phyloP scores from a whole-genome alignment of 208 protist genomes.

The Leishmania aethiopica region DNA sequence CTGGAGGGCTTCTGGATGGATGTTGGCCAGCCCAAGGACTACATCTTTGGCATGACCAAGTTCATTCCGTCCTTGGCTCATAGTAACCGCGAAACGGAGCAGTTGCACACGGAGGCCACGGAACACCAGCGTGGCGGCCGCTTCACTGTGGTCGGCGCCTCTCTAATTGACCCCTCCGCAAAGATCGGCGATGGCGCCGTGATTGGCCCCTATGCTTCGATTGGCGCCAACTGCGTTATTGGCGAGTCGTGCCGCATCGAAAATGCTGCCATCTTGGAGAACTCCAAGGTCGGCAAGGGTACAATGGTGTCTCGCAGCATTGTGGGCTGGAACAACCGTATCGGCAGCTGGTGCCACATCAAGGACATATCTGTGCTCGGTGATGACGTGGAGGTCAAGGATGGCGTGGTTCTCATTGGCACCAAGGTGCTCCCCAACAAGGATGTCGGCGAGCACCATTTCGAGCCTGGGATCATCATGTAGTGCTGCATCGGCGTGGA shows the following conservation, averaged over 20 bases:
- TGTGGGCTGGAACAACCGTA: conserved; percentile 95
- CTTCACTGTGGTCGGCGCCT: conserved; percentile 74
- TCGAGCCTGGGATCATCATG: conserved; percentile 93
- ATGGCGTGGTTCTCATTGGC: conserved; percentile 94
- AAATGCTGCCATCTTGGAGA: conserved; percentile 88
- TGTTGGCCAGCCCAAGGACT: conserved; percentile 97
- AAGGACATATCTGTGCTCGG: conserved; percentile 95
- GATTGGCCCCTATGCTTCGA: conserved; percentile 96
- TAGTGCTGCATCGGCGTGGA: conserved; percentile 34
- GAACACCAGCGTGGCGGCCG: conserved; percentile 13
- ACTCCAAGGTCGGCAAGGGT: conserved; percentile 78
- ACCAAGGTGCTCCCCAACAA: conserved; percentile 96
- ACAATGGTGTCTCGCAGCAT: conserved; percentile 91
- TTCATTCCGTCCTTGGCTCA: conserved; percentile 81
- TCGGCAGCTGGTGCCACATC: conserved; percentile 94
- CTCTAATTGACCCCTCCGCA: conserved; percentile 90
- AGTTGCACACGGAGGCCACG: conserved; percentile 40
- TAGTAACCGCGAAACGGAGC: conserved; percentile 29
- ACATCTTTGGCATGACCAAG: conserved; percentile 87
- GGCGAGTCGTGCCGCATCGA: conserved; percentile 86
- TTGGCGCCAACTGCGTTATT: conserved; percentile 94
- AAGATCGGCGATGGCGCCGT: conserved; percentile 92
- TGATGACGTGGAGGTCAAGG: conserved; percentile 93
- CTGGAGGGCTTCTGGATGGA: conserved; percentile 98
- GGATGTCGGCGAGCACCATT: conserved; percentile 81